Evolutionary conservation across 2,329 filamentous ascomycete species (phyloP).

Genomic region (Arthrobotrys megalospora): DNA sequence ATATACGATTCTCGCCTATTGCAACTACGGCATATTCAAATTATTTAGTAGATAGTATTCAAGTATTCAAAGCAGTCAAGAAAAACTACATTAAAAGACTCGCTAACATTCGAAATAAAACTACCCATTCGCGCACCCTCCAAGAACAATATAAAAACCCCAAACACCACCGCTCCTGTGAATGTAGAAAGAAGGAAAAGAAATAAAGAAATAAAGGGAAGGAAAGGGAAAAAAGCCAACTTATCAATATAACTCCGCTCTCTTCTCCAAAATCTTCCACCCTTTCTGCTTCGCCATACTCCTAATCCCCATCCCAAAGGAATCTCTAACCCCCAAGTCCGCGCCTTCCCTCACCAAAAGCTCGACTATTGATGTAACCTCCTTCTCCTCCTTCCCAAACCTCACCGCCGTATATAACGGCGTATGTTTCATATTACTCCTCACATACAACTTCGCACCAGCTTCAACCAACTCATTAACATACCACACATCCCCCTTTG

Average conservation of each 20-base stretch:
- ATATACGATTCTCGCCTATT: no score
- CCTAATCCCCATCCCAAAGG: constrained; percentile 41
- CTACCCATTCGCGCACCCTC: no score
- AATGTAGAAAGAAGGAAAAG: background rate
- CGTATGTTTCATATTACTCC: constrained; percentile 26
- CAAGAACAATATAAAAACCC: no score
- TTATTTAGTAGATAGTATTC: no score
- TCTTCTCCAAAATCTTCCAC: constrained; percentile 5
- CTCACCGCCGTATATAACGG: constrained; percentile 46
- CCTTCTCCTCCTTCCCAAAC: constrained; percentile 27
- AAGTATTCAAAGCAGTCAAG: no score
- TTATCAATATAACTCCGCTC: constrained; percentile 5
- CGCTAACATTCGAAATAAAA: no score
- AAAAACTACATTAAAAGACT: no score
- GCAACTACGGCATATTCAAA: no score
- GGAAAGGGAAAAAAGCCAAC: background rate
- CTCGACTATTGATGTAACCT: constrained; percentile 31
- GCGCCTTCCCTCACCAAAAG: constrained; percentile 45
- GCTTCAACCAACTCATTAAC: constrained; percentile 20
- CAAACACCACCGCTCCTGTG: no score
- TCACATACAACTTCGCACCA: constrained; percentile 42
- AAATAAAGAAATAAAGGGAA: no score
- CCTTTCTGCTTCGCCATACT: constrained; percentile 49
- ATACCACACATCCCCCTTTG: constrained; percentile 20
- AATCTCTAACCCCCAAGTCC: constrained; percentile 41